Evolutionary conservation across 1,139 yeast genomes (phyloP), one percentile per base, ranked within the genome.

Genomic region (Candida sojae): DNA sequence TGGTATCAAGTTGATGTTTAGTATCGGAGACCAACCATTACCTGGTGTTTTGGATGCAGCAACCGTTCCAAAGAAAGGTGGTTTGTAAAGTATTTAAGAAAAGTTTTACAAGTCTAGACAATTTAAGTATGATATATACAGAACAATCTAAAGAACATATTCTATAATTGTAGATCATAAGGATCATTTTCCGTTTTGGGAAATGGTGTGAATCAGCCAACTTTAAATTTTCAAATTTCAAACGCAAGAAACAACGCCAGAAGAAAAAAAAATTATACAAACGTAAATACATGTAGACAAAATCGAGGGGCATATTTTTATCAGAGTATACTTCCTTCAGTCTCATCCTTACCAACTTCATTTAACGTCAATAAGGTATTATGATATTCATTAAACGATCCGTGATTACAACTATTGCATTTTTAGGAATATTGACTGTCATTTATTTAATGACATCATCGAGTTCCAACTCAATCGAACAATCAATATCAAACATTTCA

Each of bases 41-140:
- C 90, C 91, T 25, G 89, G 89, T 30, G 84, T 84, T 39, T 76
- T 86, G 58, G 81, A 80, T 51, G 84, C 85, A 42, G 82, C 84
- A 45, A 76, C 82, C 7, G 60, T 68, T 42, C 64, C 71, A 41
- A 77, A 75, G 53, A 77, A 75, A 62, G 53, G 47, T 34, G 10
- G 13, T 26, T 34, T 42, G 31, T 36, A 34, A 33, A 30, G 12
- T 11, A 2, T 11, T 13, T 7, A 12, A 7, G 10, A 4, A 34
- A 8, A 11, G 9, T 26, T 26, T 26, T 3, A 17, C 29, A 3
- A 26, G 29, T 26, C 4, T 26, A 26, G 29, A 26, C 9, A 26
- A 6, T 6, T 26, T 6, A 26, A 26, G 29, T 8, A 26, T 6
- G 9, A 26, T 4, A 26, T 6, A 26, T 6, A 26, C 9, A 26